Percentiles rank a stretch among this genome's conserved stretches.
Conservation (phyloP, 2,329 filamentous ascomycete genomes). For the Fusarium papillatum region DNA sequence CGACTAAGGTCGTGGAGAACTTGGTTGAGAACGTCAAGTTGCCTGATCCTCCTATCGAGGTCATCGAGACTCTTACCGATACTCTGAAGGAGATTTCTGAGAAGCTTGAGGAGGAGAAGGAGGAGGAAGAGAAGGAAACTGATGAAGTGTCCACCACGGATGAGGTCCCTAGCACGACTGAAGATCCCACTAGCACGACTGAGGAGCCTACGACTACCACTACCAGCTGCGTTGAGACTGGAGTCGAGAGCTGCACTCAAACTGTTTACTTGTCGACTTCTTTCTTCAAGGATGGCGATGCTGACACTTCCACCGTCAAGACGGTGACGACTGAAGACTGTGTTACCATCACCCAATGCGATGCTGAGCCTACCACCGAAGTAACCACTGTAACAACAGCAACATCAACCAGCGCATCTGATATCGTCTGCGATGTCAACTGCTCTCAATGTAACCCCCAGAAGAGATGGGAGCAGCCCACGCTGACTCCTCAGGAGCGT, state of each 20-base stretch:
- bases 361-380: background rate
- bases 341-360: background rate
- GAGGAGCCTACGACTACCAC: background rate
- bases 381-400: background rate
- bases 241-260: background rate
- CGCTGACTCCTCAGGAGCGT: background rate
- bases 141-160: background rate
- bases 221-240: background rate
- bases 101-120: constrained; percentile 15
- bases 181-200: background rate
- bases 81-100: constrained; percentile 24
- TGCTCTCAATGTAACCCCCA: constrained; percentile 10
- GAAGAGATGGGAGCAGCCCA: constrained; percentile 8
- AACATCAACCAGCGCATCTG: background rate
- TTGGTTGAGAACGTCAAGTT: constrained; percentile 1
- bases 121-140: background rate
- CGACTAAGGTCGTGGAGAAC: background rate
- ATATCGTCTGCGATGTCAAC: constrained; percentile 12
- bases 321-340: background rate
- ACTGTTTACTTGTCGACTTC: background rate
- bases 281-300: background rate
- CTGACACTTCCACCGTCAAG: background rate
- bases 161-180: background rate
- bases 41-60: constrained; percentile 14
- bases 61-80: constrained; percentile 18